Conservation (phyloP, 768 basidiomycete genomes). For the Ramaria sp. region DNA sequence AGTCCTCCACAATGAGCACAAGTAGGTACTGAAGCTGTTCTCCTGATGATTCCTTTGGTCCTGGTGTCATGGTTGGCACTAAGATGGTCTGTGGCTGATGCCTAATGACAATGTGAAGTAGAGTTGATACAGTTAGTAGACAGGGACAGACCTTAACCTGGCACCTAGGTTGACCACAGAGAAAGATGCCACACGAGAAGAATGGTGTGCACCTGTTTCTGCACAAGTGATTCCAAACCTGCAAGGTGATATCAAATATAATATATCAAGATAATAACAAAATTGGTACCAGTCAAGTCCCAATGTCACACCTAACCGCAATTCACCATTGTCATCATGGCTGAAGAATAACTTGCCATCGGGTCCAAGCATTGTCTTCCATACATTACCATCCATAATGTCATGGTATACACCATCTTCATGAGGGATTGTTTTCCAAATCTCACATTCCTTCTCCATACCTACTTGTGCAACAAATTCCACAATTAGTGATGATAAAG, state of each 20-base stretch:
- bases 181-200: neutral
- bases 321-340: conserved; percentile 15
- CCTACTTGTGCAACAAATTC: no score
- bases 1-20: conserved; percentile 20
- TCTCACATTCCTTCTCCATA: neutral
- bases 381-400: no score
- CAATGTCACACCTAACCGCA: conserved; percentile 20
- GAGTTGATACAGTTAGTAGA: neutral
- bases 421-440: conserved; percentile 10
- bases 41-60: conserved; percentile 20
- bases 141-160: neutral
- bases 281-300: conserved; percentile 26
- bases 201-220: neutral
- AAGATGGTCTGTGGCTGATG: conserved; percentile 12
- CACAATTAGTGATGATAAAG: neutral
- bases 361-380: no score
- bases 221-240: neutral
- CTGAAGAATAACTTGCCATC: conserved; percentile 22
- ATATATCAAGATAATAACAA: no score
- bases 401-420: conserved; percentile 2
- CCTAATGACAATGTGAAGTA: neutral
- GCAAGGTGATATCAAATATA: neutral
- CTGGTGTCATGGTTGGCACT: conserved; percentile 16
- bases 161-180: neutral
- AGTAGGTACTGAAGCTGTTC: conserved; percentile 19